Evolutionary conservation across 2,329 filamentous ascomycete species (phyloP).

Genomic region (Onygenales sp.): DNA sequence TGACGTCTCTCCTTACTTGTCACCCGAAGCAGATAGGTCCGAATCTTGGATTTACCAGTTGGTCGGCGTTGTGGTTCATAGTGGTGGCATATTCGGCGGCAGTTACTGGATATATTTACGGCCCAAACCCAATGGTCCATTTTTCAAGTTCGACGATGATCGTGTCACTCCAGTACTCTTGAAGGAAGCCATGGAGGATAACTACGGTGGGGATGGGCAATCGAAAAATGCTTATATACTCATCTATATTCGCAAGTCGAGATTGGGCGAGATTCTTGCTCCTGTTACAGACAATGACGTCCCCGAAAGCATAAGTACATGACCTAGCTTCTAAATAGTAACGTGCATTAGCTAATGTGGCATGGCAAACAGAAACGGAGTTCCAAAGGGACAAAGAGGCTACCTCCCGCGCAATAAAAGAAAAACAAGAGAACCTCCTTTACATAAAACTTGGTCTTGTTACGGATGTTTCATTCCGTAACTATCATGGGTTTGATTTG

Average conservation of each 20-base stretch:
- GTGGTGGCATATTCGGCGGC: slow-evolving; percentile 1
- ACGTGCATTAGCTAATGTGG: too few species aligned
- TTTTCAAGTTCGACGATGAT: slow-evolving; percentile 9
- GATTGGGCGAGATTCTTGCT: slow-evolving; percentile 4
- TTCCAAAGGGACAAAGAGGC: background rate
- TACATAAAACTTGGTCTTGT: background rate
- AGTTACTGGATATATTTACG: slow-evolving; percentile 4
- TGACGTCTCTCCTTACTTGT: slow-evolving; percentile 10
- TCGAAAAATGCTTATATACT: slow-evolving; percentile 6
- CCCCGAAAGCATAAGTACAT: background rate
- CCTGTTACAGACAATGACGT: slow-evolving; percentile 1
- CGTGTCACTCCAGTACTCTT: slow-evolving; percentile 4
- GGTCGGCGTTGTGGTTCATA: slow-evolving; percentile 5
- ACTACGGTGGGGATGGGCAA: slow-evolving; percentile 3
- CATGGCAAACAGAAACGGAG: background rate
- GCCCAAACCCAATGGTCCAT: background rate
- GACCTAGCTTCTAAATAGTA: background rate
- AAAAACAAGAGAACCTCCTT: background rate
- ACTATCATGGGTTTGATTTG: background rate
- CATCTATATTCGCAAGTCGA: slow-evolving; percentile 6
- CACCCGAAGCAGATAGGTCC: slow-evolving; percentile 1
- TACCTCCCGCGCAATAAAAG: background rate
- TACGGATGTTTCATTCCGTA: background rate
- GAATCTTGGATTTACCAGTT: slow-evolving; percentile 7
- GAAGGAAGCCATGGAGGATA: slow-evolving; percentile 6